These are phyloP conservation scores for Rosellinia necatrix DNA, from an alignment of 2,329 filamentous ascomycete species.

Conservation along the genomic window DNA sequence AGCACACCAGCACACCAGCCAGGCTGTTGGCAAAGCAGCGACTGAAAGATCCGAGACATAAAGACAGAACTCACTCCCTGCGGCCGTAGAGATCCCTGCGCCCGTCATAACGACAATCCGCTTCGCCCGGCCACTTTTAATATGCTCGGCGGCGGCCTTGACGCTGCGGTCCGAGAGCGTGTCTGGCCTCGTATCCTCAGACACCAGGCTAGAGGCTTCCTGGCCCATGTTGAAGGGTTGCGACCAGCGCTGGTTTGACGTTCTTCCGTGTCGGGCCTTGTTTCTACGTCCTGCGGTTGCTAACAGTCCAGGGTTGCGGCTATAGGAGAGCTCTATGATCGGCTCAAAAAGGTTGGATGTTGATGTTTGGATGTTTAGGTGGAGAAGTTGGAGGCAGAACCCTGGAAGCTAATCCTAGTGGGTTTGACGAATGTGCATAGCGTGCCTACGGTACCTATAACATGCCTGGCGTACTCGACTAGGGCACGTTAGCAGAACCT, in stretches of 20 bases:
- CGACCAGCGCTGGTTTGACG: conserved; percentile 21
- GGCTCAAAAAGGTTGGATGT: background rate
- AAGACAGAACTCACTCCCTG: conserved; percentile 55
- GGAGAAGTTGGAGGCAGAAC: too few relatives aligned
- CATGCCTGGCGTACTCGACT: too few relatives aligned
- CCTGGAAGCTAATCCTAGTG: too few relatives aligned
- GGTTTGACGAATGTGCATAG: too few relatives aligned
- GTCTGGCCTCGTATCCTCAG: conserved; percentile 65
- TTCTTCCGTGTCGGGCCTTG: conserved; percentile 35
- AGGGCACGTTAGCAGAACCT: too few relatives aligned
- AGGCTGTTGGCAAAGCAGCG: too few relatives aligned
- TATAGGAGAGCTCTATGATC: background rate
- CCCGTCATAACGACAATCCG: conserved; percentile 88
- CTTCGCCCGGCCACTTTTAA: conserved; percentile 69
- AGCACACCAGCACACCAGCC: too few relatives aligned
- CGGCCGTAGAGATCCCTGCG: conserved; percentile 81
- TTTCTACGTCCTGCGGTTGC: conserved; percentile 36
- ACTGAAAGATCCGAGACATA: background rate
- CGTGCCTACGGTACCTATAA: too few relatives aligned
- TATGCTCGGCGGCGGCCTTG: conserved; percentile 77
- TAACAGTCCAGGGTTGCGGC: background rate
- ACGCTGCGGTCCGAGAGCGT: conserved; percentile 73
- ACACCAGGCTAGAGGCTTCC: conserved; percentile 71
- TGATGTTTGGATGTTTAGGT: too few relatives aligned
- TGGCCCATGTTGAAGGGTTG: conserved; percentile 75